Evolutionary conservation across 257 asterid species (phyloP), one percentile per base, ranked within the genome.

Genomic region (Ilex asprella): DNA sequence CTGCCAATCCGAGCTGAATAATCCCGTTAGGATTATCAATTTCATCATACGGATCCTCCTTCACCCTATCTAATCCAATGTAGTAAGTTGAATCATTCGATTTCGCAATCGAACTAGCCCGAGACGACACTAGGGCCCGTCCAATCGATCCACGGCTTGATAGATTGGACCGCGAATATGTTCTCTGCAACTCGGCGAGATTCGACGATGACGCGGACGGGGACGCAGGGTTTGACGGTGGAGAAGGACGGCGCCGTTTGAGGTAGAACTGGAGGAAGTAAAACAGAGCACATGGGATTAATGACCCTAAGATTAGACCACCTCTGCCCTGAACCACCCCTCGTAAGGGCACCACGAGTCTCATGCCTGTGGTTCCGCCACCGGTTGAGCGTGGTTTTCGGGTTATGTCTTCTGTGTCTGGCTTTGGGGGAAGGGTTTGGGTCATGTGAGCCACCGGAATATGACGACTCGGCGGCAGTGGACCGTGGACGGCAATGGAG

Each of bases 241-340:
- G 65, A 6, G 68, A 41, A 6, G 95, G 68, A 65, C 98, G 98
- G 81, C 70, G 81, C 30, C 97, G 87, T 79, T 89, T 92, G 13
- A 76, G 81, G 85, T 92, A 81, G 49, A 86, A 84, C 52, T 89
- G 97, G 14, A 92, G 87, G 74, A 92, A 92, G 70, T 92, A 92
- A 74, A 80, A 83, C n/a, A 88, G 63, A 4, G 96, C 88, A 69
- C 99, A 92, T 3, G 99, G 99, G 63, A 92, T 92, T 30, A 92
- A 73, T 12, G 99, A 86, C 16, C 99, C 99, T 41, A 92, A 81
- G 64, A 92, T 73, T 12, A 92, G 63, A 12, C 98, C 97, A 4
- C 95, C 95, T 76, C 88, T 65, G 61, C 97, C 98, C 70, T 92
- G 98, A 12, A 92, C 97, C 29, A 91, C 83, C 12, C 98, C 98